Percentiles rank a stretch among this genome's conserved stretches.
Evolutionary conservation across 176 grass and related monocot genomes (phyloP).

Genomic region (Panicum miliaceum): DNA sequence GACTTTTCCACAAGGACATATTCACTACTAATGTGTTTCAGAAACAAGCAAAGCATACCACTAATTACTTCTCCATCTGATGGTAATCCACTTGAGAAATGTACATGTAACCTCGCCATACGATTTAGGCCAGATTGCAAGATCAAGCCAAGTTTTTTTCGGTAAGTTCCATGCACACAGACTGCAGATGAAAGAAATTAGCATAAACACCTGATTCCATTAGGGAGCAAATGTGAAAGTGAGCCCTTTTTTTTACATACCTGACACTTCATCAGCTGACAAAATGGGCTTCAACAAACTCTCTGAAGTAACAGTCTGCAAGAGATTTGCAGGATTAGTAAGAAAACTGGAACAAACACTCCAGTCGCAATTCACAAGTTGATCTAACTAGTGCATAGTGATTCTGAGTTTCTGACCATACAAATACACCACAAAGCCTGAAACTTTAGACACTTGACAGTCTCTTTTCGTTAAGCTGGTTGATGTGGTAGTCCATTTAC

Average conservation of each 20-base stretch:
- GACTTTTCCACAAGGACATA: constrained; percentile 2
- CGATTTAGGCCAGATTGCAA: constrained; percentile 74
- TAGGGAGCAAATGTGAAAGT: constrained; percentile 19
- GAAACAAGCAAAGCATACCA: constrained; percentile 50
- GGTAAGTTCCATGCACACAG: constrained; percentile 90
- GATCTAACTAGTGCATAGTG: not conserved
- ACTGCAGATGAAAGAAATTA: constrained; percentile 58
- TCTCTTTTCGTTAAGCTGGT: not conserved
- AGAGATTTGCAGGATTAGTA: constrained; percentile 27
- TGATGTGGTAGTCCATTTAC: not conserved
- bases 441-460: not conserved
- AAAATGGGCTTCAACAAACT: constrained; percentile 85
- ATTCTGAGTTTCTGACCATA: not conserved
- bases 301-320: constrained; percentile 78
- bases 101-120: constrained; percentile 81
- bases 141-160: constrained; percentile 78
- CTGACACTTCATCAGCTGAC: constrained; percentile 76
- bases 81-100: constrained; percentile 90
- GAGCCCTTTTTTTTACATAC: constrained; percentile 28
- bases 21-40: not conserved
- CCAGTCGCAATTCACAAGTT: not conserved
- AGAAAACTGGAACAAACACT: not conserved
- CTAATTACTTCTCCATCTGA: constrained; percentile 72
- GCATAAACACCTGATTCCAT: not conserved
- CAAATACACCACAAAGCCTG: not conserved